Evolutionary conservation across 2,329 filamentous ascomycete species (phyloP).

Genomic region (Ilyonectria destructans): DNA sequence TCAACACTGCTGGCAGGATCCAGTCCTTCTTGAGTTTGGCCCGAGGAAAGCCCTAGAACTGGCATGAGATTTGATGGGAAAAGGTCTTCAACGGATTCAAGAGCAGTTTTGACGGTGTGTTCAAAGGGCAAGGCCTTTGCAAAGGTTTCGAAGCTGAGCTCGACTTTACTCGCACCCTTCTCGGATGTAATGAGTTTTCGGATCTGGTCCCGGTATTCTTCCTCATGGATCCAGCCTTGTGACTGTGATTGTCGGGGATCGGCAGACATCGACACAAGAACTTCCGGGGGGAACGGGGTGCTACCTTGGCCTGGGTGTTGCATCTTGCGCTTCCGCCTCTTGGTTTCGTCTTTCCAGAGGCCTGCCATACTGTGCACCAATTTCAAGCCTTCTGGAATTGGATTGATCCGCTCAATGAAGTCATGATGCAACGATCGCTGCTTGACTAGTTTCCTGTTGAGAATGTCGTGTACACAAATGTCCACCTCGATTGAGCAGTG

Average conservation of each 20-base stretch:
- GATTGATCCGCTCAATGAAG: constrained; percentile 81
- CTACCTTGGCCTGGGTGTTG: constrained; percentile 75
- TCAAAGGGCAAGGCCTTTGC: constrained; percentile 69
- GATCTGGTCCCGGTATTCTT: constrained; percentile 82
- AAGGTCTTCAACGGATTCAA: constrained; percentile 91
- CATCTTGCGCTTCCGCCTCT: constrained; percentile 82
- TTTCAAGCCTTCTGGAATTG: constrained; percentile 79
- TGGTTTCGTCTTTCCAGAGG: constrained; percentile 92
- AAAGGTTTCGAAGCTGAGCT: constrained; percentile 77
- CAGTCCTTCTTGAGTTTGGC: constrained; percentile 40
- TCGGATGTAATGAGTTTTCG: constrained; percentile 77
- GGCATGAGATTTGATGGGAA: constrained; percentile 78
- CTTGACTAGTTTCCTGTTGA: constrained; percentile 84
- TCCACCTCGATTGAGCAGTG: constrained; percentile 94
- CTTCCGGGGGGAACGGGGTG: constrained; percentile 86
- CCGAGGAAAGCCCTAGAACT: constrained; percentile 60
- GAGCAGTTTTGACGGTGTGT: constrained; percentile 78
- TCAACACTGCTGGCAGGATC: constrained; percentile 66
- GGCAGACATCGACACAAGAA: constrained; percentile 90
- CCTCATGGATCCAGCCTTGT: constrained; percentile 95
- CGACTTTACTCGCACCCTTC: constrained; percentile 59
- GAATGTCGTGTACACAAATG: constrained; percentile 88
- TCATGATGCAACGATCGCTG: constrained; percentile 89
- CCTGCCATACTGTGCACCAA: constrained; percentile 95
- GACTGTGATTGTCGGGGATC: constrained; percentile 80